A percentile compares a stretch with the other conserved stretches of the same genome.
Conservation (phyloP, 1,284 basidiomycete species). For the Melampsora larici-populina region DNA sequence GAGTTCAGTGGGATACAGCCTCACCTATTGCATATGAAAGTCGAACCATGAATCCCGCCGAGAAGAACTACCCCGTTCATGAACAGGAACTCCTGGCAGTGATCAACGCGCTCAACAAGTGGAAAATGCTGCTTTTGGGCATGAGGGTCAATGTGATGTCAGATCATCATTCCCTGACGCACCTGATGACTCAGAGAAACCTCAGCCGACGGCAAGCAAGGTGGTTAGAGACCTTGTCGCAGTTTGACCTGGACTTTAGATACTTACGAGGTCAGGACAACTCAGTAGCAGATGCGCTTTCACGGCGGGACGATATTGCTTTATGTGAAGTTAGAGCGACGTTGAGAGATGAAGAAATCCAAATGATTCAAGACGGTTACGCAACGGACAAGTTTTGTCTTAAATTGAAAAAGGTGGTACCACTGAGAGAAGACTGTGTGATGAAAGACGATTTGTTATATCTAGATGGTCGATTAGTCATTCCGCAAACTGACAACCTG, state of each 20-base stretch:
- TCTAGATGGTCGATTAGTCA: slow-evolving; percentile 50
- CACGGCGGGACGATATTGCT: not conserved
- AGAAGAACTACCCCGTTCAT: slow-evolving; percentile 38
- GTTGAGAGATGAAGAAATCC: too few species aligned
- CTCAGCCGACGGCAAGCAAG: not conserved
- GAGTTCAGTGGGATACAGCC: too few species aligned
- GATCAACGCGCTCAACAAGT: not conserved
- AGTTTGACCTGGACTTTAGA: not conserved
- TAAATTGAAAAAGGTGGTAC: not conserved
- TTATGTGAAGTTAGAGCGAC: too few species aligned
- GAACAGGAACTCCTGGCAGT: slow-evolving; percentile 38
- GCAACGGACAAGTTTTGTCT: not conserved
- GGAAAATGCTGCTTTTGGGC: not conserved
- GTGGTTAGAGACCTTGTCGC: not conserved
- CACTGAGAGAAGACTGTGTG: not conserved
- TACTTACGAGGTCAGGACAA: not conserved
- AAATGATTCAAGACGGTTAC: not conserved
- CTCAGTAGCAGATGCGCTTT: not conserved
- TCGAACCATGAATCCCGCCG: too few species aligned
- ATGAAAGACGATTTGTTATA: slow-evolving; percentile 50
- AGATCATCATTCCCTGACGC: too few species aligned
- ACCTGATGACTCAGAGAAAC: not conserved
- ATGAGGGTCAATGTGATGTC: too few species aligned
- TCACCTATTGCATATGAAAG: too few species aligned
- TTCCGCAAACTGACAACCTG: slow-evolving; percentile 51